Percentiles rank a stretch among this genome's conserved stretches.
Evolutionary conservation across 1,284 basidiomycete species (phyloP).

Genomic region (Kalmanozyma brasiliensis): DNA sequence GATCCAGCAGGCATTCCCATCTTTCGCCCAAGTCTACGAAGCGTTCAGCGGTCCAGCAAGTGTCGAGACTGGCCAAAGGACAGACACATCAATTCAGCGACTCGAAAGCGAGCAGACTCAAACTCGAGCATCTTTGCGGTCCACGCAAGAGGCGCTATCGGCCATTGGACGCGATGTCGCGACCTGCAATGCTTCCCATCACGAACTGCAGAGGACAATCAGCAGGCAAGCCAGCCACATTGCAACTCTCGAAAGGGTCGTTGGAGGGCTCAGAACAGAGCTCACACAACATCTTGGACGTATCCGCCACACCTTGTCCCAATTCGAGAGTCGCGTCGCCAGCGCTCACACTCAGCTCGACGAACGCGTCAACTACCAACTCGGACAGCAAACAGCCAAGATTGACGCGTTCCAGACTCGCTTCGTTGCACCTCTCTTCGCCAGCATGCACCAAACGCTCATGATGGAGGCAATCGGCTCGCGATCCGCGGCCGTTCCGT

Average conservation of each 20-base stretch:
- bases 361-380: background rate
- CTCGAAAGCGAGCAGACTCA: background rate
- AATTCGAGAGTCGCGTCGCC: conserved; percentile 5
- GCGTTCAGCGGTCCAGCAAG: background rate
- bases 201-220: background rate
- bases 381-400: background rate
- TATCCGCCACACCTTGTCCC: background rate
- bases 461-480: background rate
- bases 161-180: conserved; percentile 1
- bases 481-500: background rate
- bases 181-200: background rate
- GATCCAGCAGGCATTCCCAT: conserved; percentile 2
- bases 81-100: background rate
- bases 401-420: conserved; percentile 8
- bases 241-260: background rate
- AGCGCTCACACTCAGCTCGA: conserved; percentile 13
- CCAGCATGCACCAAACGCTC: background rate
- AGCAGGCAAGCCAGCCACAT: background rate
- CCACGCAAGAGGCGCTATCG: conserved; percentile 8
- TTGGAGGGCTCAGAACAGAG: background rate
- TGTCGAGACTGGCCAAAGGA: too few species aligned
- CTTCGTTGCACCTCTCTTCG: conserved; percentile 6
- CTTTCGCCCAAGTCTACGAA: conserved; percentile 1
- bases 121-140: background rate
- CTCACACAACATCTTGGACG: background rate